Conservation (phyloP, 148 eudicot species). For the Drosera capensis region DNA sequence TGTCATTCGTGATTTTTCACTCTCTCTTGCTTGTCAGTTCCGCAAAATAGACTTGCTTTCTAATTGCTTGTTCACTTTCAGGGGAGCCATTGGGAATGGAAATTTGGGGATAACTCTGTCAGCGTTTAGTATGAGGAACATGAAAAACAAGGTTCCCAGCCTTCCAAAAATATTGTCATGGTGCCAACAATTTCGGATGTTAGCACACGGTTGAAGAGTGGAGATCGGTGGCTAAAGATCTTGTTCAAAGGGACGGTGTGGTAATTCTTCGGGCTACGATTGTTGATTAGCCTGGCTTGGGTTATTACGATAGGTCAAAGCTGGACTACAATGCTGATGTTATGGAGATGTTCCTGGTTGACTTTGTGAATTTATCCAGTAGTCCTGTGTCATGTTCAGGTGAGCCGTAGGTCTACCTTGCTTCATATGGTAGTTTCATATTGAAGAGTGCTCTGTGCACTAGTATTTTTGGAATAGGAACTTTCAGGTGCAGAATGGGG, state of each 20-base stretch:
- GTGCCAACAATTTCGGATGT: slow-evolving; percentile 93
- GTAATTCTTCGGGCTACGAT: slow-evolving; percentile 48
- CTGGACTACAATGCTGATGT: slow-evolving; percentile 82
- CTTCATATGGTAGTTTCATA: neutral
- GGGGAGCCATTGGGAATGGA: slow-evolving; percentile 67
- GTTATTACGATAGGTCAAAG: slow-evolving; percentile 82
- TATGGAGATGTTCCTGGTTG: slow-evolving; percentile 86
- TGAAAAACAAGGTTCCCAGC: slow-evolving; percentile 30
- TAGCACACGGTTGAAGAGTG: slow-evolving; percentile 93
- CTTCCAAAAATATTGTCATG: slow-evolving; percentile 57
- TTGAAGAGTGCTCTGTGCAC: neutral
- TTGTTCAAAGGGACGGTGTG: slow-evolving; percentile 31
- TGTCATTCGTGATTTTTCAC: neutral
- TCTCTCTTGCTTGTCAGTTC: slow-evolving; percentile 1
- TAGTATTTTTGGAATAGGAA: no score
- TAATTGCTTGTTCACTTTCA: slow-evolving; percentile 23
- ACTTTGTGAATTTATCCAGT: slow-evolving; percentile 48
- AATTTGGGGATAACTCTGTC: slow-evolving; percentile 40
- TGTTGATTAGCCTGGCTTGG: slow-evolving; percentile 96
- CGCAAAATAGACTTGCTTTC: no score
- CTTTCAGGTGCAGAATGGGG: no score
- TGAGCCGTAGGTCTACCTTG: slow-evolving; percentile 11
- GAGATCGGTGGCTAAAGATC: slow-evolving; percentile 65
- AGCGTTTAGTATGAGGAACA: slow-evolving; percentile 59
- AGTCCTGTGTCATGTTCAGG: slow-evolving; percentile 45